Evolutionary conservation across 2,329 filamentous ascomycete genomes (phyloP), one percentile per base, ranked within the genome.

Genomic region (Fusarium citri): DNA sequence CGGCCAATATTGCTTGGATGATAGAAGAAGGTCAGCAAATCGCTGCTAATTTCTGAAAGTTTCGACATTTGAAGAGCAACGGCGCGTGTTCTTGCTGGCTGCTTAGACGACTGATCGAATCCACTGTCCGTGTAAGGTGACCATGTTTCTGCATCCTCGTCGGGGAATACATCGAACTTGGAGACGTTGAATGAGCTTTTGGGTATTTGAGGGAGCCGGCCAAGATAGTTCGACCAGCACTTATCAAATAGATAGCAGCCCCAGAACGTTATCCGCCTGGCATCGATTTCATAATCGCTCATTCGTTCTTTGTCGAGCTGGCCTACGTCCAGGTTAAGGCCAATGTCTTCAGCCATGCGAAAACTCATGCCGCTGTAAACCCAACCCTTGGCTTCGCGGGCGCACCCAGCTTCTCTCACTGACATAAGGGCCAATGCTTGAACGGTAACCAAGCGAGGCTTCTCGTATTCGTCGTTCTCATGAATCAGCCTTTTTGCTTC

Each of bases 321-420:
- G 20, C 88, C 88, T 2, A 92, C 88, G 76, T 97, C 92, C 20
- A 98, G 88, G 75, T 98, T 97, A 55, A 99, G 84, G 1, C 96
- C 96, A 68, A 99, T 88, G 75, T 99, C 96, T 78, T 92, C 92
- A 1, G 94, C 95, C 95, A 99, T 98, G 46, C 96, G 91, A 78
- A 99, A 98, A 75, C 93, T 96, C 93, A 99, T 98, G 51, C 96
- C 95, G 75, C 94, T 97, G 79, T 98, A 98, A 6, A 98, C 94
- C 96, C 96, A 99, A 2, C 96, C 96, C 79, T 96, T 97, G 41
- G 94, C 94, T 81, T 98, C 96, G 43, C 95, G 88, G 0, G 93
- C 95, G 78, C 95, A 98, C 2, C 96, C 96, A 5, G 95, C 96
- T 82, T 99, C 96, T 65, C 96, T 87, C 1, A 98, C 95, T 10